Base-by-base conservation (phyloP, 352 stramenopile species). In the Phytophthora brassicae region DNA sequence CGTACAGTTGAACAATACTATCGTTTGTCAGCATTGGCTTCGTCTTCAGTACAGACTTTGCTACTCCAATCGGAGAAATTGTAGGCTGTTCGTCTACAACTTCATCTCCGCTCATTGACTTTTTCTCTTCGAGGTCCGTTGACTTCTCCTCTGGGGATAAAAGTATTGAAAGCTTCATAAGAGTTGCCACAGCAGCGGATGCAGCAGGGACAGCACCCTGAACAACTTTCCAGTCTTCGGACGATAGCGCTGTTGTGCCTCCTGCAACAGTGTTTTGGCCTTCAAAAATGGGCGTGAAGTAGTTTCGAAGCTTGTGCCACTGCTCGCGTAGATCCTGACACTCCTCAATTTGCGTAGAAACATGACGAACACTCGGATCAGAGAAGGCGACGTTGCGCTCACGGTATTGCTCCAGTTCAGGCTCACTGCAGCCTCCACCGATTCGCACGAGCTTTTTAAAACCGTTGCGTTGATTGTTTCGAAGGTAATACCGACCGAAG, bases 391-490 rank as follows among this genome's bases (percentile, higher is more conserved):
- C 65, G 42, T 79, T 79, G 0, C 68, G 60, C 39, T 79, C 71
- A 19, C 64, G 60, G 39, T 79, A 92, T 3, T 57, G 74, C 28
- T 67, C 64, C 14, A 94, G 53, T 14, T 76, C 70, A 9, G 73
- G 75, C 20, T 94, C 81, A 29, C 41, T 88, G 59, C 81, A 89
- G 1, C 84, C 77, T 24, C 81, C 83, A 19, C 83, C 85, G 16
- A 94, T 81, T 3, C 82, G 81, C 16, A 92, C 71, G 1, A 92
- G 60, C 29, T 49, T 67, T 46, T 82, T 81, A 7, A 81, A 85
- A 12, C 51, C 38, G 26, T 62, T 67, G 6, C 36, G 26, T 2
- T 31, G 6, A 44, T 74, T 77, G 20, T 68, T 65, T 7, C 44
- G 33, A 1, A 19, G 6, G 44, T 75, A 80, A 23, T 69, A 81